These are phyloP conservation scores for Ophiostoma himal-ulmi DNA, from an alignment of 2,329 filamentous ascomycete genomes.

Conservation along the genomic window DNA sequence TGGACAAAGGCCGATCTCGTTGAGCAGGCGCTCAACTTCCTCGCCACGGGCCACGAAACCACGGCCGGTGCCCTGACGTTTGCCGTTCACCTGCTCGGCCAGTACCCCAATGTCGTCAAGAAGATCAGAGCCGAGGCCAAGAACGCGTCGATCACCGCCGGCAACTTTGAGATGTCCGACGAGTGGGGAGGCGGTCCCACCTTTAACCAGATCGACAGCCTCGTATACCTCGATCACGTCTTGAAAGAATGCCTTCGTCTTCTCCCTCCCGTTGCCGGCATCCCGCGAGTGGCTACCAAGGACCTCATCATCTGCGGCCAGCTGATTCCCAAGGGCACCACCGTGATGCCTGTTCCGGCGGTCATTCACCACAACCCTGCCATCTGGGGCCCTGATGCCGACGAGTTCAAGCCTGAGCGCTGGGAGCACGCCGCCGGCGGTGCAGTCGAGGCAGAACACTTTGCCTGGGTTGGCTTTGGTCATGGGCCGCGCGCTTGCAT, in stretches of 20 bases:
- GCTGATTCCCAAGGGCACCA: conserved; percentile 29
- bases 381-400: conserved; percentile 30
- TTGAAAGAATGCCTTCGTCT: conserved; percentile 29
- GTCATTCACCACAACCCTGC: conserved; percentile 26
- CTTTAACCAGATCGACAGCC: conserved; percentile 21
- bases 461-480: conserved; percentile 36
- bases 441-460: conserved; percentile 28
- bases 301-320: conserved; percentile 28
- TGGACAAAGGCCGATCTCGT: conserved; percentile 22
- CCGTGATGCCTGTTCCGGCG: conserved; percentile 27
- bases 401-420: conserved; percentile 28
- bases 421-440: conserved; percentile 28
- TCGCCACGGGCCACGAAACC: conserved; percentile 34
- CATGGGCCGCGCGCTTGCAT: conserved; percentile 38
- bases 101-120: conserved; percentile 32
- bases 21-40: conserved; percentile 28
- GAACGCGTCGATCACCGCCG: not conserved
- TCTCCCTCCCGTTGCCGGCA: conserved; percentile 31
- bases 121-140: conserved; percentile 28
- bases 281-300: conserved; percentile 21
- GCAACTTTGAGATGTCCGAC: not conserved
- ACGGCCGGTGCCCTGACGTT: conserved; percentile 34
- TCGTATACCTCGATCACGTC: conserved; percentile 36
- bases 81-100: conserved; percentile 33
- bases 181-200: not conserved